Conservation (phyloP, 768 basidiomycete species). For the Hortiboletus campestris region DNA sequence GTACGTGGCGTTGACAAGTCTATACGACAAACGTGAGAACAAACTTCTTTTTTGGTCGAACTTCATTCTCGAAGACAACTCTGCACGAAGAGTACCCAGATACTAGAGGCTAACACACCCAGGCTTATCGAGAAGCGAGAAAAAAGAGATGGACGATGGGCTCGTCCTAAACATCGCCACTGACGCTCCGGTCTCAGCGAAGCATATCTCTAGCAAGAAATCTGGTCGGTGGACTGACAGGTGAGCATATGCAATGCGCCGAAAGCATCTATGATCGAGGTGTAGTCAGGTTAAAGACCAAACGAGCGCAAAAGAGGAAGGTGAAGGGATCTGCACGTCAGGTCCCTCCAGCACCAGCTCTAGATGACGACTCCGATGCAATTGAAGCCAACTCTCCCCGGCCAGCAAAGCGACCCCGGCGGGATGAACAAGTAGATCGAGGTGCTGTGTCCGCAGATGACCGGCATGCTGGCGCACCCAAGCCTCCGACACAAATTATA, state of each 20-base stretch:
- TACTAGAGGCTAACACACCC: not conserved
- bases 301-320: constrained; percentile 65
- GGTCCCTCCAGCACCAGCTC: constrained; percentile 4
- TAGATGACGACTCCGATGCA: constrained; percentile 18
- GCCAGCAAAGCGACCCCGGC: constrained; percentile 49
- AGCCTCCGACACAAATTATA: constrained; percentile 59
- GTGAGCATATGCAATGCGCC: constrained; percentile 36
- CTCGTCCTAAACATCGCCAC: constrained; percentile 70
- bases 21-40: constrained; percentile 18
- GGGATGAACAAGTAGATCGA: constrained; percentile 20
- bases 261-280: not conserved
- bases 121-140: not conserved
- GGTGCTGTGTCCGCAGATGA: constrained; percentile 13
- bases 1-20: constrained; percentile 13
- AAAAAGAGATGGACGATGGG: constrained; percentile 59
- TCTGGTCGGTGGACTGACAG: constrained; percentile 79
- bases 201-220: constrained; percentile 40
- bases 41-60: constrained; percentile 16
- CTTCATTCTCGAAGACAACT: not conserved
- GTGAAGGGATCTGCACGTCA: constrained; percentile 31
- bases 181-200: constrained; percentile 32
- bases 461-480: constrained; percentile 22
- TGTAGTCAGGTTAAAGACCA: constrained; percentile 63
- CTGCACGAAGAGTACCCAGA: not conserved
- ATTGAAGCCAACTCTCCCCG: constrained; percentile 28